A percentile compares a stretch with the other conserved stretches of the same genome.
These are phyloP conservation scores for Tolypocladium sp. DNA, from an alignment of 2,329 filamentous ascomycete genomes.

Conservation along the genomic window DNA sequence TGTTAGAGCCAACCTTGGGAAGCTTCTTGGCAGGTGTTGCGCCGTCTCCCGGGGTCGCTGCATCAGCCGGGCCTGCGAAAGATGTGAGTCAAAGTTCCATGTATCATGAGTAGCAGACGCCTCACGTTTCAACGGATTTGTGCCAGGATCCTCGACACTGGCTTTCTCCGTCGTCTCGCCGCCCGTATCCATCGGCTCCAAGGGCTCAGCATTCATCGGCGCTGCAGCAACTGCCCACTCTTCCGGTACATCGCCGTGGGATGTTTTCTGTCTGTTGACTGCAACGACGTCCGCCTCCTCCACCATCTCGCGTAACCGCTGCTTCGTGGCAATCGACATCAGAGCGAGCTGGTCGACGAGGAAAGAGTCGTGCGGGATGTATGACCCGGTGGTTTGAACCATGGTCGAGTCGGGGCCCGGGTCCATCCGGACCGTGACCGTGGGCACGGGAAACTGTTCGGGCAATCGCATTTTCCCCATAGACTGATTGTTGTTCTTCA, in stretches of 20 bases:
- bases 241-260: slow-evolving; percentile 68
- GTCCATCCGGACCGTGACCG: slow-evolving; percentile 44
- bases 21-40: slow-evolving; percentile 34
- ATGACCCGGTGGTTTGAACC: slow-evolving; percentile 55
- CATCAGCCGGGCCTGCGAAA: slow-evolving; percentile 30
- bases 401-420: slow-evolving; percentile 53
- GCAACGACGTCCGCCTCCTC: slow-evolving; percentile 69
- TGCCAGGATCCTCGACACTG: slow-evolving; percentile 42
- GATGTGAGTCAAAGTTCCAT: neutral
- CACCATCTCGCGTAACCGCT: slow-evolving; percentile 65
- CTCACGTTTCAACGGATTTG: slow-evolving; percentile 54
- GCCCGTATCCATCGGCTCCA: slow-evolving; percentile 18
- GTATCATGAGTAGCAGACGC: neutral
- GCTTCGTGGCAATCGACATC: slow-evolving; percentile 73
- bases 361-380: slow-evolving; percentile 65
- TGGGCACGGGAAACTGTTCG: slow-evolving; percentile 39
- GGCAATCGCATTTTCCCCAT: slow-evolving; percentile 41
- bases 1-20: slow-evolving; percentile 40
- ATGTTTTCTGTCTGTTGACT: slow-evolving; percentile 62
- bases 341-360: slow-evolving; percentile 77
- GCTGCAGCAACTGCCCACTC: slow-evolving; percentile 67
- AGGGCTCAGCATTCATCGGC: slow-evolving; percentile 32
- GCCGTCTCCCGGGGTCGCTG: slow-evolving; percentile 23
- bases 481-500: slow-evolving; percentile 34
- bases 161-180: slow-evolving; percentile 23